Percentiles rank a stretch among this genome's conserved stretches.
Conservation (phyloP, 148 eudicot species). For the Nepenthes mirabilis region DNA sequence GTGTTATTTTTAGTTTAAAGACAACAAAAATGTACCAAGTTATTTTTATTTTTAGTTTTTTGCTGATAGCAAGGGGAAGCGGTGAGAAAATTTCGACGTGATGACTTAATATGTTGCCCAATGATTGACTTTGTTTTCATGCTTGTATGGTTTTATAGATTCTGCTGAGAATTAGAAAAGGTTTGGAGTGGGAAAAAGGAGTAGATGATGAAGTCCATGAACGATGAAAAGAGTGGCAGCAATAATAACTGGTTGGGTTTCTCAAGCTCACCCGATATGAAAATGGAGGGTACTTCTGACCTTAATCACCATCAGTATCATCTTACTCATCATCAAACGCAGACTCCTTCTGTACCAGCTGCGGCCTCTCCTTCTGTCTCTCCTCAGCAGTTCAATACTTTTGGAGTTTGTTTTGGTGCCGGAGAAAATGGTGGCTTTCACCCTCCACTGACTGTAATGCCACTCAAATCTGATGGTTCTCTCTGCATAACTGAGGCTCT, state of each 20-base stretch:
- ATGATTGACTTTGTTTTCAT: background rate
- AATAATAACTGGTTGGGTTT: conserved; percentile 1
- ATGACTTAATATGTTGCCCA: background rate
- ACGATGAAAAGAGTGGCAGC: background rate
- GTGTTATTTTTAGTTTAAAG: too few relatives aligned
- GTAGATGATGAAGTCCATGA: background rate
- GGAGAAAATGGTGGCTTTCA: conserved; percentile 24
- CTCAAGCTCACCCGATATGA: background rate
- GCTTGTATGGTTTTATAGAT: background rate
- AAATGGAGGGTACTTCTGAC: background rate
- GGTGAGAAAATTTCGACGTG: too few relatives aligned
- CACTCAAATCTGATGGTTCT: conserved; percentile 25
- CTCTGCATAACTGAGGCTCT: background rate
- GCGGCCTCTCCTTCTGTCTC: background rate
- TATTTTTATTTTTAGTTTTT: too few relatives aligned
- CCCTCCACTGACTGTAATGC: conserved; percentile 33
- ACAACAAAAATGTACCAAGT: too few relatives aligned
- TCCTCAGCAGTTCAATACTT: conserved; percentile 6
- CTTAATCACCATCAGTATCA: conserved; percentile 1
- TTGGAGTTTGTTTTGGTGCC: conserved; percentile 14
- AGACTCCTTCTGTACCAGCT: background rate
- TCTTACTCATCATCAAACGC: background rate
- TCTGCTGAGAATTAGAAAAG: background rate
- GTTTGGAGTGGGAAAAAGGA: background rate
- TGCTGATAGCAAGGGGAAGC: too few relatives aligned